Evolutionary conservation across 1,284 basidiomycete genomes (phyloP), one percentile per base, ranked within the genome.

Genomic region (Sporisorium graminicola): DNA sequence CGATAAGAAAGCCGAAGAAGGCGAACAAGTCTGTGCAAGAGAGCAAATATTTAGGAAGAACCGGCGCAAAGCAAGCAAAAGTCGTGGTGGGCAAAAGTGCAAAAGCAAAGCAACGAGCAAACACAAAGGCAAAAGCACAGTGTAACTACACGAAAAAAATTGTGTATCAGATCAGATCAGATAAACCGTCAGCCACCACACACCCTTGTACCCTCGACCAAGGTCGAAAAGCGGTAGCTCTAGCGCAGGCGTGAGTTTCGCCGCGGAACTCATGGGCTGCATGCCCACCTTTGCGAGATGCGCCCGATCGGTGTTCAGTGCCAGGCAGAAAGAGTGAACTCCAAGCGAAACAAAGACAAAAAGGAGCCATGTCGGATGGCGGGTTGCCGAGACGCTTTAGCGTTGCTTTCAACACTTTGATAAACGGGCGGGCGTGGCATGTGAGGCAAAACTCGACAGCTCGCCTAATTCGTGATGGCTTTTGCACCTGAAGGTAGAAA

Each of bases 371-470:
- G 49, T 20, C n/a, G 49, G 49, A 14, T 50, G 27, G n/a, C 18
- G n/a, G 20, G n/a, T 50, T 50, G 49, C 49, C 49, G 49, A 50
- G 12, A 12, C 22, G 14, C 8, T 12, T 27, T 42, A 22, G 24
- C 8, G 1, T 26, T 18, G 52, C 33, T 40, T 53, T 53, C 31
- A 16, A 43, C 40, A 18, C 6, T 2, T 16, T n/a, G 24, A 20
- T 18, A 31, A 9, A 16, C n/a, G n/a, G n/a, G n/a, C n/a, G n/a
- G n/a, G n/a, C n/a, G n/a, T n/a, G 24, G 31, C 55, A 47, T 40
- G 56, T 37, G 46, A 24, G n/a, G 44, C 55, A 29, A 57, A 57
- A 37, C 20, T 29, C 55, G 55, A 57, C 44, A 57, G 55, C 56
- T 58, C 46, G 56, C 56, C 46, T 49, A n/a, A 58, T 31, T 42